Percentiles rank a stretch among this genome's conserved stretches.
These are phyloP conservation scores for Diutina siamensis DNA, from an alignment of 1,139 yeast species.

Conservation along the genomic window DNA sequence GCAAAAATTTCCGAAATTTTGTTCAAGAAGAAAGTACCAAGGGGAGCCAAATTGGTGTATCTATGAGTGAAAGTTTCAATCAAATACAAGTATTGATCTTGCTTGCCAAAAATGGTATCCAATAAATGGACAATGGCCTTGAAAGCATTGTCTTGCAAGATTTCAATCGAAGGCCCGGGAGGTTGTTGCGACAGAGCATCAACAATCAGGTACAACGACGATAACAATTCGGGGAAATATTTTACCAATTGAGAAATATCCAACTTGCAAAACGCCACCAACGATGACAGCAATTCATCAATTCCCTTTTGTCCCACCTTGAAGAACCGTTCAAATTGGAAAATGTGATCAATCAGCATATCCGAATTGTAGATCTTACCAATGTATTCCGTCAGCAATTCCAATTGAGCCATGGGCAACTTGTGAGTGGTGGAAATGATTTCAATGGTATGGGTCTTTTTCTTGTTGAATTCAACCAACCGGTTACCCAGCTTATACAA, in stretches of 20 bases:
- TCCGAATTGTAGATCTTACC: conserved; percentile 63
- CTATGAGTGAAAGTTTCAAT: conserved; percentile 36
- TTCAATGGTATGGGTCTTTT: conserved; percentile 24
- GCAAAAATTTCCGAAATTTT: conserved; percentile 36
- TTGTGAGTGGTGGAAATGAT: conserved; percentile 22
- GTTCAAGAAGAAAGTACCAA: conserved; percentile 41
- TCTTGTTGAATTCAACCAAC: conserved; percentile 31
- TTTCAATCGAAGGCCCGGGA: conserved; percentile 19
- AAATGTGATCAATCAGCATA: conserved; percentile 41
- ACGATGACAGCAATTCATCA: conserved; percentile 31
- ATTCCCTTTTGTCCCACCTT: conserved; percentile 31
- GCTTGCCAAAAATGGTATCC: conserved; percentile 56
- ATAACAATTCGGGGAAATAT: conserved; percentile 41
- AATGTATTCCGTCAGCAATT: conserved; percentile 52
- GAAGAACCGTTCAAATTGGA: conserved; percentile 42
- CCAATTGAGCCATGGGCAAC: conserved; percentile 39
- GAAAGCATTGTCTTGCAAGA: conserved; percentile 30
- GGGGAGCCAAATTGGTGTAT: conserved; percentile 27
- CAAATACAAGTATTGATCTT: conserved; percentile 48
- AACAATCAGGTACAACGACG: conserved; percentile 31
- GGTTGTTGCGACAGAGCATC: conserved; percentile 18
- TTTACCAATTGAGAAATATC: conserved; percentile 39
- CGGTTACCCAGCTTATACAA: conserved; percentile 30
- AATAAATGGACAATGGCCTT: conserved; percentile 48
- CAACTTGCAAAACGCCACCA: conserved; percentile 30